A percentile compares a stretch with the other conserved stretches of the same genome.
These are phyloP conservation scores for Parmelia sp. DNA, from an alignment of 495 filamentous ascomycete species.

Conservation along the genomic window DNA sequence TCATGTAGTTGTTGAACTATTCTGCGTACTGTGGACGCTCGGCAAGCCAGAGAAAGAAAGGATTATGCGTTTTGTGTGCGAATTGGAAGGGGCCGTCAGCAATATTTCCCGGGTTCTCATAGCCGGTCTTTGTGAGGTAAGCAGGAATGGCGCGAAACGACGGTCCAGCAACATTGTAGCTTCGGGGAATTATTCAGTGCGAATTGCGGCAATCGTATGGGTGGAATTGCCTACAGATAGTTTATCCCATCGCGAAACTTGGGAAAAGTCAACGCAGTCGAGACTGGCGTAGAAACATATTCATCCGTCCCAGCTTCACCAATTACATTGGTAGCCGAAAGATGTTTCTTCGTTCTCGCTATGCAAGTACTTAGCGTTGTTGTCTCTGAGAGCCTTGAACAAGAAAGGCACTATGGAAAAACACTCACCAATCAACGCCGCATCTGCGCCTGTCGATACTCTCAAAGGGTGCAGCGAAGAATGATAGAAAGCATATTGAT, in stretches of 20 bases:
- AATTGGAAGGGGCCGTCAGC: conserved; percentile 32
- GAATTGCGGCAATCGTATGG: neutral
- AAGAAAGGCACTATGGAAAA: too few species aligned
- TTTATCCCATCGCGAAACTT: conserved; percentile 20
- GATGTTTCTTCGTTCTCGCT: conserved; percentile 29
- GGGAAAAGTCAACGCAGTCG: conserved; percentile 33
- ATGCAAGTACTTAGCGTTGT: neutral
- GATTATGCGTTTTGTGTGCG: conserved; percentile 27
- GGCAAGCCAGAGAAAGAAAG: conserved; percentile 29
- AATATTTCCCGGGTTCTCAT: conserved; percentile 28
- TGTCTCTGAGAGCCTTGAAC: too few species aligned
- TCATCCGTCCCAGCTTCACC: conserved; percentile 31
- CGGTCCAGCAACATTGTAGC: conserved; percentile 26
- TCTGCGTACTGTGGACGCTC: conserved; percentile 21
- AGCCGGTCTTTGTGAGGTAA: conserved; percentile 30
- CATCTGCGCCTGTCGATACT: too few species aligned
- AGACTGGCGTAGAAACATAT: conserved; percentile 33
- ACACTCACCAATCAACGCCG: too few species aligned
- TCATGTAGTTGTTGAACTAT: conserved; percentile 35
- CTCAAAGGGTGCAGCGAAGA: too few species aligned
- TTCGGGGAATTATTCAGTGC: neutral
- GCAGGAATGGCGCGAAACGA: conserved; percentile 30
- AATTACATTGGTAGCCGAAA: conserved; percentile 37
- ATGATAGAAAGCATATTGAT: too few species aligned
- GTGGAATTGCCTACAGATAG: conserved; percentile 3